Evolutionary conservation across 2,329 filamentous ascomycete species (phyloP), one percentile per base, ranked within the genome.

Genomic region (Exophiala sp.): DNA sequence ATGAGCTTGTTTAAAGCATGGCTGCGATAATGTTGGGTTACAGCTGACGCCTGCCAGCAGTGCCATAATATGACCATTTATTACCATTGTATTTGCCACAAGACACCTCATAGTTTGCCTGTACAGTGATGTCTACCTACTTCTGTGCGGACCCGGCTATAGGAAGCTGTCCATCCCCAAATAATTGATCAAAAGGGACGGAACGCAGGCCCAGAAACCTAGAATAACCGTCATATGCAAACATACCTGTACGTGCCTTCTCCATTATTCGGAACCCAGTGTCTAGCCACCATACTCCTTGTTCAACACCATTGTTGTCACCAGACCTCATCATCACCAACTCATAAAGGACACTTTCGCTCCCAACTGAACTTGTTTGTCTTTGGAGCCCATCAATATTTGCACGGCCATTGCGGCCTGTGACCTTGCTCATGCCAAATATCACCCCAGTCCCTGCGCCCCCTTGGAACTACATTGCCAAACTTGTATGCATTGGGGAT

Each of bases 401-500:
- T 18, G 9, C 14, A 37, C n/a, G 11, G 34, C 34, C 13, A 18
- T 18, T 18, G 6, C 18, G 5, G 18, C 6, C 11, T 2, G 7
- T 16, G 7, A 18, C 18, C 5, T 16, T 11, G 34, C 34, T 37
- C 41, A 57, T 58, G 57, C 58, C 59, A 66, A 52, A 27, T 41
- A 45, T 57, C 43, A 52, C 48, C 19, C 50, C 52, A 14, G 50
- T 45, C 29, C 56, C 60, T 13, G 47, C 58, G 19, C 79, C 83
- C 64, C 85, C 88, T 70, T 97, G 91, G 91, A 89, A 97, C 74
- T 97, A 94, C 75, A 98, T 97, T 67, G 90, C 91, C 69, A 98
- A 98, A 73, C 87, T 98, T 63, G 91, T 97, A 66, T 95, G 88
- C 73, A 89, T 98, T 64, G 93, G 93, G 68, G 93, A 97, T 74